Conservation (phyloP, 2,329 filamentous ascomycete species). For the Fusarium aywerte region DNA sequence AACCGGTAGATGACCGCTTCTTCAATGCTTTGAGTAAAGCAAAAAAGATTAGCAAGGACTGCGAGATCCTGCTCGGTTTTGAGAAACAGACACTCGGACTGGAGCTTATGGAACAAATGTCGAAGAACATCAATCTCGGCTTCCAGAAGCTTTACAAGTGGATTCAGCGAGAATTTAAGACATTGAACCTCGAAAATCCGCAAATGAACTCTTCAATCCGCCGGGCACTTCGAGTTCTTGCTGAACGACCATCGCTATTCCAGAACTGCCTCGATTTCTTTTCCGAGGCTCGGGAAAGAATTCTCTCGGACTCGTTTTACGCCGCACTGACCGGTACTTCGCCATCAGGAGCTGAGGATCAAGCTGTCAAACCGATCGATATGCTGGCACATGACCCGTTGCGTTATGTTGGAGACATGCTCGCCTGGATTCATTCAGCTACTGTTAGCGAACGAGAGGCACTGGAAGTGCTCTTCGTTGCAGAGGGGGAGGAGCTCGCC, state of each 20-base stretch:
- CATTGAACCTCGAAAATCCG: slow-evolving; percentile 90
- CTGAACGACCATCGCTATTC: slow-evolving; percentile 89
- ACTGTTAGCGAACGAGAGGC: slow-evolving; percentile 94
- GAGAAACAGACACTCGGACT: slow-evolving; percentile 89
- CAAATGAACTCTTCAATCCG: slow-evolving; percentile 89
- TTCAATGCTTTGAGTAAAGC: slow-evolving; percentile 81
- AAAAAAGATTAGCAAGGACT: slow-evolving; percentile 89
- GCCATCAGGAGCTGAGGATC: slow-evolving; percentile 67
- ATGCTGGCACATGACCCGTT: slow-evolving; percentile 91
- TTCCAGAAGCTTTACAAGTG: slow-evolving; percentile 97
- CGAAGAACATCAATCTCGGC: slow-evolving; percentile 84
- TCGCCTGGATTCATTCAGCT: slow-evolving; percentile 95
- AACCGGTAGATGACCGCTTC: slow-evolving; percentile 86
- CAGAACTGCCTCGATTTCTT: slow-evolving; percentile 95
- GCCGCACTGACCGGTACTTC: slow-evolving; percentile 81
- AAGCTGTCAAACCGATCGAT: slow-evolving; percentile 87
- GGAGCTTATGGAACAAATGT: slow-evolving; percentile 91
- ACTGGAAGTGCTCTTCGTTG: slow-evolving; percentile 89
- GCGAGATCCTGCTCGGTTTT: slow-evolving; percentile 86
- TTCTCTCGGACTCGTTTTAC: slow-evolving; percentile 89
- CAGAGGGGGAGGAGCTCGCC: slow-evolving; percentile 88
- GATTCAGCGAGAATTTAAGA: slow-evolving; percentile 94
- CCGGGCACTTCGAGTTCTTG: slow-evolving; percentile 83
- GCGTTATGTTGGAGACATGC: slow-evolving; percentile 95
- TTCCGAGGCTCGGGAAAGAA: slow-evolving; percentile 86